Evolutionary conservation across 305 asterid species (phyloP).

Genomic region (Rubia occidens): DNA sequence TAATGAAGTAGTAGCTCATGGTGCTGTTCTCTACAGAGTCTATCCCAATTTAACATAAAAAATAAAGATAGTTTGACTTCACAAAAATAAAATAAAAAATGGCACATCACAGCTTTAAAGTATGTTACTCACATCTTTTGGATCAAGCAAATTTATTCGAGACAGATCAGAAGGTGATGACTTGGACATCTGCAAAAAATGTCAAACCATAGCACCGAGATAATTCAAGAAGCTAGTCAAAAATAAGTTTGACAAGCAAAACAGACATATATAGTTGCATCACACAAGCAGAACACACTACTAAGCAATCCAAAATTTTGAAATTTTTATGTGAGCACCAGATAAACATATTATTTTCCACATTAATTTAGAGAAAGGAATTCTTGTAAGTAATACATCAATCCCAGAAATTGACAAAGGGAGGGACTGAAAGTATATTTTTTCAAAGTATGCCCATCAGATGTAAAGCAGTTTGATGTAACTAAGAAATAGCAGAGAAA

Average conservation of each 20-base stretch:
- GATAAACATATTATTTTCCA: neutral
- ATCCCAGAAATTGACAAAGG: neutral
- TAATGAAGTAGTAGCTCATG: neutral
- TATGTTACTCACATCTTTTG: conserved; percentile 70
- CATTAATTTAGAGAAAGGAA: neutral
- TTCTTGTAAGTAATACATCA: neutral
- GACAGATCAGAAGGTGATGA: conserved; percentile 97
- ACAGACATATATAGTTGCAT: neutral
- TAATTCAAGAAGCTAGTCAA: conserved; percentile 5
- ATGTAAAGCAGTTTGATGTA: too few species aligned
- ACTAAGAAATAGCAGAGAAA: neutral
- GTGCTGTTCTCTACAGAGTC: too few species aligned
- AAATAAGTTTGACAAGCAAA: neutral
- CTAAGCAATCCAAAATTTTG: conserved; percentile 5
- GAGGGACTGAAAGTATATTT: too few species aligned
- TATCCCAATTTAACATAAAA: too few species aligned
- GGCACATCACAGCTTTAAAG: conserved; percentile 4
- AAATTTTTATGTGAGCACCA: neutral
- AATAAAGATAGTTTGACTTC: too few species aligned
- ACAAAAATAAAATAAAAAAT: conserved; percentile 1
- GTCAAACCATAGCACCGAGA: conserved; percentile 19
- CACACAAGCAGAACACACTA: conserved; percentile 4
- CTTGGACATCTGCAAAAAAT: conserved; percentile 74
- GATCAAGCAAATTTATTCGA: conserved; percentile 83
- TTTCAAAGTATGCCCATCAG: too few species aligned